A percentile compares a stretch with the other conserved stretches of the same genome.
phyloP scores from a whole-genome alignment of 2,329 filamentous ascomycete species.

The Cladosporium halotolerans region DNA sequence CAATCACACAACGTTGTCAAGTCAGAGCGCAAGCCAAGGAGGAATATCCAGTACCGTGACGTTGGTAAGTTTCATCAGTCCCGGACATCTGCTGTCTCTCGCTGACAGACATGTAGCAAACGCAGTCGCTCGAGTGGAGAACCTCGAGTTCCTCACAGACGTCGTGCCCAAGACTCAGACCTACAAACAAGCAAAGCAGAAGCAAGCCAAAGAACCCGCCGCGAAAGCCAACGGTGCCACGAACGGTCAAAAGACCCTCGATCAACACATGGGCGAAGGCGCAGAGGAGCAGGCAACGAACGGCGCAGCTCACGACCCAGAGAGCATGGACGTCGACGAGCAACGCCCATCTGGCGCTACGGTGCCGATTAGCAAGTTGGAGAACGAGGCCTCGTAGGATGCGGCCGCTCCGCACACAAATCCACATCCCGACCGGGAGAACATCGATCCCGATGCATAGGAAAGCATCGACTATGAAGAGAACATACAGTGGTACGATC shows the following conservation, averaged over 20 bases:
- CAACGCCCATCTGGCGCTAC: neutral
- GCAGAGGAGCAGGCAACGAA: constrained; percentile 18
- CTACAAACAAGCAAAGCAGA: constrained; percentile 70
- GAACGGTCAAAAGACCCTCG: constrained; percentile 16
- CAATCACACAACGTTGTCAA: constrained; percentile 85
- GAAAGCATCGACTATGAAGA: neutral
- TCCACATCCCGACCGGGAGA: neutral
- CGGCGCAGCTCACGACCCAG: constrained; percentile 16
- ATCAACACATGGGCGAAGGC: constrained; percentile 13
- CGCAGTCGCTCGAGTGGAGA: constrained; percentile 81
- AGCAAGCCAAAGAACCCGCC: constrained; percentile 24
- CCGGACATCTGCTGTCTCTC: neutral
- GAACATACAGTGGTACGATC: too few species aligned
- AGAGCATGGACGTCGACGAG: constrained; percentile 21
- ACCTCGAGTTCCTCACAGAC: constrained; percentile 90
- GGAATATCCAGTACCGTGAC: constrained; percentile 94
- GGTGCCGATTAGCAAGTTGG: neutral
- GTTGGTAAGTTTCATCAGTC: constrained; percentile 52
- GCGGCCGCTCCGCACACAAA: neutral
- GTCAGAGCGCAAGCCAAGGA: constrained; percentile 81
- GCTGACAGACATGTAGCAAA: constrained; percentile 50
- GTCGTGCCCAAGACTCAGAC: constrained; percentile 80
- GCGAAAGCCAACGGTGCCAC: constrained; percentile 8
- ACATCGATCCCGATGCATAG: constrained; percentile 1
- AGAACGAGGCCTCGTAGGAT: neutral